A percentile compares a stretch with the other conserved stretches of the same genome.
Evolutionary conservation across 768 basidiomycete species (phyloP).

Genomic region (Mycena crocata): DNA sequence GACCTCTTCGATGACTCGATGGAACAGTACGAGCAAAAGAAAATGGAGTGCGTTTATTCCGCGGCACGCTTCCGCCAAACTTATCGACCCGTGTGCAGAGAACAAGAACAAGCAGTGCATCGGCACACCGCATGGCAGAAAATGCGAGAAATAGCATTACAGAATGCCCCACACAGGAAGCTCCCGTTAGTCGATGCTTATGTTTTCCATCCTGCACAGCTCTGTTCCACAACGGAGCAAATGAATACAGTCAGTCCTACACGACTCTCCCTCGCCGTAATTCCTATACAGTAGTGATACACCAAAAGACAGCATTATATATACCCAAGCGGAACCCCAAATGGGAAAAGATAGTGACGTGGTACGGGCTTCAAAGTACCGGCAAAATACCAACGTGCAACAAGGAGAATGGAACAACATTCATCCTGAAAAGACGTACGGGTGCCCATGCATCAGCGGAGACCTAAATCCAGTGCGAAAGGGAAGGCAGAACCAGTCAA

Average conservation of each 20-base stretch:
- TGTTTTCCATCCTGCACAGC: too few species aligned
- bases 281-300: too few species aligned
- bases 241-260: too few species aligned
- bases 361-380: too few species aligned
- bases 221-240: too few species aligned
- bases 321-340: too few species aligned
- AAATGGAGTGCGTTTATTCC: constrained; percentile 74
- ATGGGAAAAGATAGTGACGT: too few species aligned
- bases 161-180: constrained; percentile 75
- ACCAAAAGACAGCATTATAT: too few species aligned
- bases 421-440: constrained; percentile 5
- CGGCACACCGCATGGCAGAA: constrained; percentile 93
- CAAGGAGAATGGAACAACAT: too few species aligned
- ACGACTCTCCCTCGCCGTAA: too few species aligned
- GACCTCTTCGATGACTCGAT: constrained; percentile 95
- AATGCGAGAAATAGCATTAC: constrained; percentile 79
- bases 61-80: background rate
- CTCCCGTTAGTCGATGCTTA: too few species aligned
- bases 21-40: constrained; percentile 91
- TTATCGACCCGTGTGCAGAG: constrained; percentile 65
- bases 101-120: constrained; percentile 85
- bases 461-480: background rate
- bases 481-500: background rate
- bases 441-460: constrained; percentile 11
- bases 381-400: too few species aligned